phyloP scores from a whole-genome alignment of 441 rosid species.

The Hura crepitans region DNA sequence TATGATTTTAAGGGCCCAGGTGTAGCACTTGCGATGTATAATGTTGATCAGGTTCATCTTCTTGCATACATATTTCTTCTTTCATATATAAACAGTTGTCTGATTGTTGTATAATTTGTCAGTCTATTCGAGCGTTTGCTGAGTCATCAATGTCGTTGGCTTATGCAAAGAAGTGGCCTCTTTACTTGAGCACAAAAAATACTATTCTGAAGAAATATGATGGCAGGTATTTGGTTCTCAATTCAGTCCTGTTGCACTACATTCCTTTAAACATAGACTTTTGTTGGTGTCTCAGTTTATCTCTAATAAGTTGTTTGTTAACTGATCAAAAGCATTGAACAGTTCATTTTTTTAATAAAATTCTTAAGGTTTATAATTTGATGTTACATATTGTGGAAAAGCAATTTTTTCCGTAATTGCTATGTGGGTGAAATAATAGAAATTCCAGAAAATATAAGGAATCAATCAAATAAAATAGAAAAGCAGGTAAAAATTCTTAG shows the following conservation, averaged over 20 bases:
- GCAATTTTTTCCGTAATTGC: too few relatives aligned
- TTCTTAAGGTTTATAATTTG: neutral
- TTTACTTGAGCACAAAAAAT: conserved; percentile 92
- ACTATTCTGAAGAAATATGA: conserved; percentile 92
- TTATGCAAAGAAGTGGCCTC: conserved; percentile 82
- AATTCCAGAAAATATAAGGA: too few relatives aligned
- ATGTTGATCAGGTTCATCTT: conserved; percentile 74
- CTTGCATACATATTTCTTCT: conserved; percentile 10
- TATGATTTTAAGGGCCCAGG: conserved; percentile 90
- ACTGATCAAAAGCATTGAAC: neutral
- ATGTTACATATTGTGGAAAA: too few relatives aligned
- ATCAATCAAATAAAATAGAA: too few relatives aligned
- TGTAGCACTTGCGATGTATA: conserved; percentile 91
- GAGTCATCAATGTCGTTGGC: conserved; percentile 89
- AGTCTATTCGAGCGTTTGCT: conserved; percentile 89
- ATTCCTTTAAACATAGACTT: neutral
- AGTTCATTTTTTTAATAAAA: neutral
- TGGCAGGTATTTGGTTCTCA: conserved; percentile 65
- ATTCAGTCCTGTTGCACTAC: conserved; percentile 4
- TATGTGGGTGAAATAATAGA: too few relatives aligned
- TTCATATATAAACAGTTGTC: conserved; percentile 14
- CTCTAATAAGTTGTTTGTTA: neutral
- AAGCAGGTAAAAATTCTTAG: too few relatives aligned
- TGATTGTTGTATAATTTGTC: conserved; percentile 21
- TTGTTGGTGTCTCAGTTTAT: neutral